Evolutionary conservation across 805 yeast species (phyloP), one percentile per base, ranked within the genome.

Genomic region (Wickerhamiella alocasiicola): DNA sequence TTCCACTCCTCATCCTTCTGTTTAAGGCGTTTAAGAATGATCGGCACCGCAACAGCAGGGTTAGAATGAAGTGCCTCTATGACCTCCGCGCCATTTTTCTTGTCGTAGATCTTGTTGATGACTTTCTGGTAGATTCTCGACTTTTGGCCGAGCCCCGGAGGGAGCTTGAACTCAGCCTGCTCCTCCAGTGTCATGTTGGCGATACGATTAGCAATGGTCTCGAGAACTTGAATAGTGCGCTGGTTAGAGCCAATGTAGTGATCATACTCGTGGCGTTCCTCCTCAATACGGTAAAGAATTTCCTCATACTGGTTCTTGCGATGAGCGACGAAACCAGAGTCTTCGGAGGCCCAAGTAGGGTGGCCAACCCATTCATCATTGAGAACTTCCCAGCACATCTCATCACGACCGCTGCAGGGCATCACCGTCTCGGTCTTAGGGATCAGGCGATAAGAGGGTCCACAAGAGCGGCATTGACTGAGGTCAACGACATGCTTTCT

Each of bases 301-400:
- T 91, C 99, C 61, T 91, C 99, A 58, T 88, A 91, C 63, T 91
- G 98, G 57, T 91, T 91, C 62, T 91, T 91, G 49, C 97, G 75
- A 60, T 91, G 99, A n/a, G 98, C 95, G 57, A 91, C 87, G 54
- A 88, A 91, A 0, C 98, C 99, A 9, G 95, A 82, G 60, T 91
- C 99, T 60, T 91, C 99, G 0, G 97, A 88, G 3, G 97, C 98
- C 99, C 99, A 91, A n/a, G 95, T 93, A 17, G 99, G 99, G 61
- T 91, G 97, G 5, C 96, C 95, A 26, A 91, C 97, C 96, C 97
- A 91, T 61, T 88, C 97, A 59, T 91, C 98, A 60, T 91, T 91
- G 52, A 91, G 70, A 12, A 91, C 95, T 55, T 88, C 96, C 96
- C 96, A 88, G 59, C 98, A 91, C 87, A 91, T 81, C 53, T 88